Base-by-base conservation (phyloP, 768 basidiomycete species). In the Kwoniella botswanensis region DNA sequence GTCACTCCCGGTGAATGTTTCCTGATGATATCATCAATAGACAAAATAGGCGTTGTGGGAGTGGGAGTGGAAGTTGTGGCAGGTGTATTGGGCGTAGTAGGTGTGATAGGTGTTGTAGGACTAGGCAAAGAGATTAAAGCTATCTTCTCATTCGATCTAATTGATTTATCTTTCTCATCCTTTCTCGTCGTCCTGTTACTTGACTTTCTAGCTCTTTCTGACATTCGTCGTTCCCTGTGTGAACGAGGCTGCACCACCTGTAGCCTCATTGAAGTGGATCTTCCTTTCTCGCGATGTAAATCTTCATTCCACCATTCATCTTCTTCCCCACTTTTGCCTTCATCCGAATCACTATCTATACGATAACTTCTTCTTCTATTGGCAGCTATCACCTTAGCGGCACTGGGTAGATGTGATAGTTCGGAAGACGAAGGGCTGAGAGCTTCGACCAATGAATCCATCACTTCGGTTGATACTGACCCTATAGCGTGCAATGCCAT, bases 21-120 rank as follows among this genome's bases (percentile, higher is more conserved):
- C 5, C 68, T 26, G 12, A 83, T 64, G 56, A 83, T 82, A 15
- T 83, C 82, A 58, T 80, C 80, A 42, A 83, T 83, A 22, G 77
- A 79, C 41, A 75, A 61, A 22, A 79, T 76, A 18, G 68, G 56
- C 24, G 58, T 12, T 22, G 61, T 63, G 21, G 71, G 52, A 35
- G 61, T 63, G 21, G 71, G 52, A 35, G 35, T 35, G 35, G 7
- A 35, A 5, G 50, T 58, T 41, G 42, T 53, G 29, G 72, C 63
- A 50, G 53, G 15, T 17, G 66, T 54, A 21, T 70, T 67, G 44
- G 67, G 60, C 17, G 41, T 61, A 9, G 21, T n/a, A 17, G 42
- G 57, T 1, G 44, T 26, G 13, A 26, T 24, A n/a, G 67, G 63
- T 29, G 74, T 71, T 41, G 42, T 53, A n/a, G 61, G 43, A 21